phyloP scores from a whole-genome alignment of 805 yeast genomes.

The Teunomyces tritomae region DNA sequence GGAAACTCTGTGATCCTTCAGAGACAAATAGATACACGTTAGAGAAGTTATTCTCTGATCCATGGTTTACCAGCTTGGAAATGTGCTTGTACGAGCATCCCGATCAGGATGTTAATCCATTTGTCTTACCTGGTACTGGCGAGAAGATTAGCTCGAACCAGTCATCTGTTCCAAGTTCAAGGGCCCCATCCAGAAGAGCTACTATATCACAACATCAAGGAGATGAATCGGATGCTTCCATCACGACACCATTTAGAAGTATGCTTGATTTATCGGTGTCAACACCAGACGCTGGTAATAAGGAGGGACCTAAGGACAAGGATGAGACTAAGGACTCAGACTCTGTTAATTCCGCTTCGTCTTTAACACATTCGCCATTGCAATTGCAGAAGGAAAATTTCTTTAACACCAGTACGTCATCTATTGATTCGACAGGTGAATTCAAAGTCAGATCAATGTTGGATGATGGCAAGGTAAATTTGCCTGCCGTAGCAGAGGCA shows the following conservation, averaged over 20 bases:
- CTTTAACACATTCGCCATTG: constrained; percentile 21
- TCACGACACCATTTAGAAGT: constrained; percentile 29
- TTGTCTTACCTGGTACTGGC: constrained; percentile 27
- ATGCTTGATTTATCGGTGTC: constrained; percentile 33
- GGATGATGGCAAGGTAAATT: constrained; percentile 5
- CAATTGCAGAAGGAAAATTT: constrained; percentile 12
- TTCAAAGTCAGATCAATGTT: constrained; percentile 4
- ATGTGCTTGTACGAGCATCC: constrained; percentile 56
- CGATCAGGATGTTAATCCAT: constrained; percentile 37
- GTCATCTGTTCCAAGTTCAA: constrained; percentile 21
- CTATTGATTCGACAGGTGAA: constrained; percentile 1
- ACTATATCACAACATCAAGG: constrained; percentile 8
- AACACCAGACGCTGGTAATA: constrained; percentile 1
- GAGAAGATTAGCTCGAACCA: constrained; percentile 8
- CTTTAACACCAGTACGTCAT: background rate
- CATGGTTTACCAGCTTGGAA: constrained; percentile 60
- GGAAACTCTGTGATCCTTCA: constrained; percentile 72
- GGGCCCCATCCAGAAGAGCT: constrained; percentile 32
- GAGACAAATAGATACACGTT: constrained; percentile 52
- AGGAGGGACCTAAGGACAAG: background rate
- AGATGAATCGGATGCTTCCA: constrained; percentile 15
- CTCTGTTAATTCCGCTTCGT: constrained; percentile 25
- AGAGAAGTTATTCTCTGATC: constrained; percentile 54
- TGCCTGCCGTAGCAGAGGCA: constrained; percentile 4
- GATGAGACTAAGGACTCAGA: constrained; percentile 8